Evolutionary conservation across 2,329 filamentous ascomycete genomes (phyloP).

Genomic region (Mariannaea elegans): DNA sequence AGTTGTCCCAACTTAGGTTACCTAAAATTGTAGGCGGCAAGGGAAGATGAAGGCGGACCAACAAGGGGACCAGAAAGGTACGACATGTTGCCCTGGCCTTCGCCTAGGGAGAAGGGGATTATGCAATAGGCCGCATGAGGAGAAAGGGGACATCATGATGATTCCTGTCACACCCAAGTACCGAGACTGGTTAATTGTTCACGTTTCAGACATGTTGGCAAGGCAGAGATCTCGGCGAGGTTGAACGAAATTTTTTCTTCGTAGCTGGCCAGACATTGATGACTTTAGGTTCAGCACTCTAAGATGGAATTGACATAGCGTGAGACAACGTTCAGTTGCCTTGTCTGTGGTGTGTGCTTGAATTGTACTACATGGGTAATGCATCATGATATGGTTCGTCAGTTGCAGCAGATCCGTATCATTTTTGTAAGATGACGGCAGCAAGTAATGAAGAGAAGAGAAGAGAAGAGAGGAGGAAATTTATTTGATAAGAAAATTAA

Average conservation of each 20-base stretch:
- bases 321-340: too few species aligned
- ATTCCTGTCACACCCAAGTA: slow-evolving; percentile 10
- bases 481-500: too few species aligned
- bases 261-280: not conserved
- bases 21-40: not conserved
- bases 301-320: not conserved
- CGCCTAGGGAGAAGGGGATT: too few species aligned
- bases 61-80: too few species aligned
- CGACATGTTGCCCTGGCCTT: too few species aligned
- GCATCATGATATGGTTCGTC: too few species aligned
- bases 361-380: too few species aligned
- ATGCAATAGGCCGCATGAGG: not conserved
- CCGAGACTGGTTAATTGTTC: slow-evolving; percentile 5
- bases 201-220: not conserved
- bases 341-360: too few species aligned
- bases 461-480: too few species aligned
- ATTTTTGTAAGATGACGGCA: too few species aligned
- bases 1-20: slow-evolving; percentile 21
- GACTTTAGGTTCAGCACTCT: not conserved
- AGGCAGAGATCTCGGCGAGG: not conserved
- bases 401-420: too few species aligned
- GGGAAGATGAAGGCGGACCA: not conserved
- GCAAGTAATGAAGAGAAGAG: too few species aligned
- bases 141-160: not conserved
- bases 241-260: not conserved